Evolutionary conservation across 352 stramenopile species (phyloP), one percentile per base, ranked within the genome.

Genomic region (Hyaloperonospora brassicae): DNA sequence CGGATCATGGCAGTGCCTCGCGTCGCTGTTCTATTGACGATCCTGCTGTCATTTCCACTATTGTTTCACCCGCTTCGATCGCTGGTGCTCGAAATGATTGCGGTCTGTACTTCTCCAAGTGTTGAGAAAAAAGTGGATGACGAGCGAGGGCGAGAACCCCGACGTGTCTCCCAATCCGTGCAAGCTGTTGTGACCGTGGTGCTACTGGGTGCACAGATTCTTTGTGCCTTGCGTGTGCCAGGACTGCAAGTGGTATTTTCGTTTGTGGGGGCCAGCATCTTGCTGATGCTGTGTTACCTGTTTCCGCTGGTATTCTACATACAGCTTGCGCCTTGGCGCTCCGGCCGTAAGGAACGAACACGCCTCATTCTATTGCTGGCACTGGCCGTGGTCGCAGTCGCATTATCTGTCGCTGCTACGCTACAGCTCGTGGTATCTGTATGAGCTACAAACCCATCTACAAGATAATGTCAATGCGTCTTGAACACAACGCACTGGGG

Each of bases 181-280:
- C 72, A 78, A n/a, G 62, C 61, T 21, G 17, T 58, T 44, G 68
- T 81, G 22, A 77, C 72, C 13, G 60, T 77, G 34, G 30, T 69
- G 34, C 51, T 86, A 50, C 55, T 86, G 9, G 47, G 69, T 25
- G 59, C 70, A 1, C 71, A 84, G 27, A 61, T 86, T 41, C 43
- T 82, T 21, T 79, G 64, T 21, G 76, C 76, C 2, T 68, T 79
- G 45, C 71, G 60, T 35, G 74, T 86, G 2, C 76, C 76, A 17
- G 76, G 76, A 51, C 68, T 76, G 43, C 70, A 79, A 63, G 75
- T 89, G 39, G 78, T 87, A 5, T 89, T 89, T 55, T 89, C 76
- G 1, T 85, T 89, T 49, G 78, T 87, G 2, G 79, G 79, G 2
- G 78, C 79, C 24, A 88, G 75, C 53, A 85, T 85, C 47, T 54